Percentiles rank a stretch among this genome's conserved stretches.
phyloP scores from a whole-genome alignment of 2,329 filamentous ascomycete genomes.

The Piedraia hortae region DNA sequence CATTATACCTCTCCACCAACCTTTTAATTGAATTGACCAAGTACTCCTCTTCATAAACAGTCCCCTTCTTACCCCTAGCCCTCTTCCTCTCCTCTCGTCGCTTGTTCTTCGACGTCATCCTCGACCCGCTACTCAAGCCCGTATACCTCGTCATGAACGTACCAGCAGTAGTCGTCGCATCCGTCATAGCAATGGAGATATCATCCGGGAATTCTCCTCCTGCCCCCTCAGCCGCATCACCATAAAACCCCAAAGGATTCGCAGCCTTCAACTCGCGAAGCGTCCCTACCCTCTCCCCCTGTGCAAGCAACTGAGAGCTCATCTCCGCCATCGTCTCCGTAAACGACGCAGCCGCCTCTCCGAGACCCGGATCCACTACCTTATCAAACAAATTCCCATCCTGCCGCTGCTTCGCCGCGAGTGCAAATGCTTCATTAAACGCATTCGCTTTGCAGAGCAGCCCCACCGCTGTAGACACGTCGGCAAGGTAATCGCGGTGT shows the following conservation, averaged over 20 bases:
- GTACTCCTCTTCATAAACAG: conserved; percentile 94
- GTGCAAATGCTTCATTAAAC: conserved; percentile 69
- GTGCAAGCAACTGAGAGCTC: conserved; percentile 54
- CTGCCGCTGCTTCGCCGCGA: conserved; percentile 34
- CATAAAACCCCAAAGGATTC: conserved; percentile 71
- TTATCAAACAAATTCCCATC: conserved; percentile 31
- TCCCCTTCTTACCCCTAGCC: conserved; percentile 81
- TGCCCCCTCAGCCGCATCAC: conserved; percentile 20
- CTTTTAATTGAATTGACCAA: conserved; percentile 65
- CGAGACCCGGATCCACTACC: conserved; percentile 50
- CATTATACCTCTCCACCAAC: conserved; percentile 57
- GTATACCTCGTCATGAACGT: conserved; percentile 86
- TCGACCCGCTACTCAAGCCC: conserved; percentile 38
- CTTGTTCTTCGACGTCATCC: conserved; percentile 68
- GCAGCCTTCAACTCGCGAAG: conserved; percentile 53
- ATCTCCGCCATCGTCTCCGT: conserved; percentile 89
- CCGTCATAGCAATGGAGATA: conserved; percentile 66
- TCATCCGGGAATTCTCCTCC: conserved; percentile 62
- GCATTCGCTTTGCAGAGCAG: conserved; percentile 65
- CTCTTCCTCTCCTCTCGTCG: conserved; percentile 82
- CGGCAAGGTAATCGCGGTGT: conserved; percentile 51
- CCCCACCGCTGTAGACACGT: conserved; percentile 41
- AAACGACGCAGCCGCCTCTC: conserved; percentile 52
- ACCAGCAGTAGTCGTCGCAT: conserved; percentile 47
- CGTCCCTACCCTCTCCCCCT: conserved; percentile 64